These are phyloP conservation scores for Earliella scabrosa DNA, from an alignment of 1,284 basidiomycete genomes.

Conservation along the genomic window DNA sequence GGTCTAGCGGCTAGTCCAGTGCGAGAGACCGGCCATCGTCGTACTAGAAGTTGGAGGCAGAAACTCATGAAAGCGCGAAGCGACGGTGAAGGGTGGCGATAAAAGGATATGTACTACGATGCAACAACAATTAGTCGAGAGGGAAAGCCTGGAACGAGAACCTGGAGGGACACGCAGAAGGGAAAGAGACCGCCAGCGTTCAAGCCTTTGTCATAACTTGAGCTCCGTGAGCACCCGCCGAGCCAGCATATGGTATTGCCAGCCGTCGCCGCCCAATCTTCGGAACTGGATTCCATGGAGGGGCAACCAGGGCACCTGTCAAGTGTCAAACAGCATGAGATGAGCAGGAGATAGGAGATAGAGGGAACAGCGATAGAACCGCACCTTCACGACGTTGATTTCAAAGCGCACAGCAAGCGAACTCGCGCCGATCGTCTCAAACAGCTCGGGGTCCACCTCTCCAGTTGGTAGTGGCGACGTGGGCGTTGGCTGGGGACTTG, in stretches of 20 bases:
- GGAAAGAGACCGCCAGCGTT: slow-evolving; percentile 4
- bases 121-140: slow-evolving; percentile 21
- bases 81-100: slow-evolving; percentile 16
- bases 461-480: slow-evolving; percentile 59
- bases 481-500: slow-evolving; percentile 39
- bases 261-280: slow-evolving; percentile 89
- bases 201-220: slow-evolving; percentile 67
- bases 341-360: not conserved
- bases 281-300: slow-evolving; percentile 97
- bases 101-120: slow-evolving; percentile 17
- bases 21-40: slow-evolving; percentile 13
- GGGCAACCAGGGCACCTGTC: slow-evolving; percentile 89
- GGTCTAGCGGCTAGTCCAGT: slow-evolving; percentile 21
- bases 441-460: slow-evolving; percentile 68
- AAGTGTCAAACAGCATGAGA: slow-evolving; percentile 9
- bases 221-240: slow-evolving; percentile 91
- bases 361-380: slow-evolving; percentile 27
- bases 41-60: slow-evolving; percentile 20
- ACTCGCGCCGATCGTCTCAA: slow-evolving; percentile 75
- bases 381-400: slow-evolving; percentile 92
- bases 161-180: slow-evolving; percentile 7
- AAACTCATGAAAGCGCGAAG: slow-evolving; percentile 14
- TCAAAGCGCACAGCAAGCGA: slow-evolving; percentile 90
- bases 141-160: slow-evolving; percentile 12
- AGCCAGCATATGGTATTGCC: slow-evolving; percentile 99